Base-by-base conservation (phyloP, 2,329 filamentous ascomycete genomes). In the Exophiala sideris region DNA sequence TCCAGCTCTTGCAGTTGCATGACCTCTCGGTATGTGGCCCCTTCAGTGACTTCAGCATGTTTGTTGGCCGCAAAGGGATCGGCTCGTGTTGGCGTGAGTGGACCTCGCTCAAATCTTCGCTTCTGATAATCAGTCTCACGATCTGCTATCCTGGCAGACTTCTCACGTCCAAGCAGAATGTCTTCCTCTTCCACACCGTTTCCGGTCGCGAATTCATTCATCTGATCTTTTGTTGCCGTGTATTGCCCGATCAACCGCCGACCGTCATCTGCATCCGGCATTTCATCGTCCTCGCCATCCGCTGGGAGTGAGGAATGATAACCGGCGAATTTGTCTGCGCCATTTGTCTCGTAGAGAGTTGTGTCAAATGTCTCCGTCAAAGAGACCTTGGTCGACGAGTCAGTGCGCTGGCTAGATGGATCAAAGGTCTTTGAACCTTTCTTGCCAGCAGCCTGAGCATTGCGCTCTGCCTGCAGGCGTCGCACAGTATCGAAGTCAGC, bases 91-190 rank as follows among this genome's bases (percentile, higher is more conserved):
- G 91, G 91, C 18, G 90, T 94, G 59, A 97, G 79, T 42, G 71
- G 67, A 48, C 83, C 85, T 58, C 94, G 90, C 69, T 96, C 86
- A 71, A 95, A 95, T 56, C 91, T 85, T 62, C 91, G 89, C 75
- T 95, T 96, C 74, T 99, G 95, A 70, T 99, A 99, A 68, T 97
- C 92, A 60, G 91, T 95, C 77, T 97, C 92, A 66, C 94, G 87
- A 68, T 95, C 92, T 57, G 86, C 80, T 67, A 99, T 97, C 65
- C 92, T 86, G 54, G 88, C 91, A 70, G 90, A 89, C 74, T 92
- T 89, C 77, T 97, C 94, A 63, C 86, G 84, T 41, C 87, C 88
- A 47, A 91, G 80, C 59, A 99, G 78, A 5, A 92, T 86, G 66
- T 99, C 95, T 55, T 92, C 90, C 73, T 96, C 92, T 69, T 95